Evolutionary conservation across 2,329 filamentous ascomycete genomes (phyloP).

Genomic region (Orbilia ellipsospora): DNA sequence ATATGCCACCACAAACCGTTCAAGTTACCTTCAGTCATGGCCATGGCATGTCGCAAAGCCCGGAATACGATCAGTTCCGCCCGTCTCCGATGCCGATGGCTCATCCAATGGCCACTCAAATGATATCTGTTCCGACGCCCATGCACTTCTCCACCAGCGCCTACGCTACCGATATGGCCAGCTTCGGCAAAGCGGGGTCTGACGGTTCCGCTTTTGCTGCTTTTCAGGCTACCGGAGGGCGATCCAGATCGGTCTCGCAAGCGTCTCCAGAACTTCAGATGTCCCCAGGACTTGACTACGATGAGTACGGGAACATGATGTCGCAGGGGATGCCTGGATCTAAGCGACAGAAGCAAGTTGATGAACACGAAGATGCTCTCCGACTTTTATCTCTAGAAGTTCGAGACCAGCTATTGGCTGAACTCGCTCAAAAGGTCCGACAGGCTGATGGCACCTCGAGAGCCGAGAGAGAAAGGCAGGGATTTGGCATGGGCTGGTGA

Average conservation of each 20-base stretch:
- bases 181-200: constrained; percentile 42
- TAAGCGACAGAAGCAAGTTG: constrained; percentile 55
- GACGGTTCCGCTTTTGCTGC: constrained; percentile 48
- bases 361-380: constrained; percentile 59
- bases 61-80: constrained; percentile 49
- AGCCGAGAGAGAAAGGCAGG: constrained; percentile 83
- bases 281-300: constrained; percentile 45
- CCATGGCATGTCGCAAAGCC: constrained; percentile 48
- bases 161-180: constrained; percentile 50
- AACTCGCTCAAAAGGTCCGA: constrained; percentile 59
- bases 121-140: constrained; percentile 38
- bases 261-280: constrained; percentile 49
- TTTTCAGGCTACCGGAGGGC: constrained; percentile 42
- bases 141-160: constrained; percentile 53
- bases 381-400: constrained; percentile 58
- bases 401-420: constrained; percentile 56
- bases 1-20: constrained; percentile 42
- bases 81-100: constrained; percentile 44
- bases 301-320: constrained; percentile 48
- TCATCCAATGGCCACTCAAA: constrained; percentile 37
- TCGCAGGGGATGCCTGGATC: constrained; percentile 39
- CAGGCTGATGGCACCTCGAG: constrained; percentile 66
- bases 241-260: constrained; percentile 48
- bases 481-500: constrained; percentile 90
- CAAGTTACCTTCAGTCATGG: constrained; percentile 36